Conservation (phyloP, 495 filamentous ascomycete genomes). For the Hypomontagnella submonticulosa region DNA sequence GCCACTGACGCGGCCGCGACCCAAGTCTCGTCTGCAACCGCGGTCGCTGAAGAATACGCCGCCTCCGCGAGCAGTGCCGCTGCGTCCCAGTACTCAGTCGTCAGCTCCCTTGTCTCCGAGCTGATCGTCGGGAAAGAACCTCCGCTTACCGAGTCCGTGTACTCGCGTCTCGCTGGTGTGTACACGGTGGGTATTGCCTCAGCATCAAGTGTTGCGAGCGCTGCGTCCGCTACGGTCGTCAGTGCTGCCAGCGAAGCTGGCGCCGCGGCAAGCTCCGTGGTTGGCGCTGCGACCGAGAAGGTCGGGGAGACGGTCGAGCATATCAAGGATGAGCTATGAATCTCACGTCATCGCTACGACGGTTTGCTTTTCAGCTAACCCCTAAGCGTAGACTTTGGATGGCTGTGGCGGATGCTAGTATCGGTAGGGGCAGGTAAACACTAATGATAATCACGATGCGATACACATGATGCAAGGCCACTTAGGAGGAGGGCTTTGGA, state of each 20-base stretch:
- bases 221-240: slow-evolving; percentile 49
- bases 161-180: slow-evolving; percentile 74
- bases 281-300: slow-evolving; percentile 58
- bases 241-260: slow-evolving; percentile 51
- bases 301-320: slow-evolving; percentile 58
- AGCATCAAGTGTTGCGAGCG: slow-evolving; percentile 51
- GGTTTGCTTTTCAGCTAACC: background rate
- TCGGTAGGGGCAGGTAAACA: slow-evolving; percentile 1
- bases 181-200: slow-evolving; percentile 54
- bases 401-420: background rate
- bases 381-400: background rate
- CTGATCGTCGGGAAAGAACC: slow-evolving; percentile 81
- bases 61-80: slow-evolving; percentile 64
- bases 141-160: slow-evolving; percentile 82
- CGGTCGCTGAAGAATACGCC: slow-evolving; percentile 65
- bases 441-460: slow-evolving; percentile 12
- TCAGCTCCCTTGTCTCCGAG: slow-evolving; percentile 79
- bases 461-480: slow-evolving; percentile 16
- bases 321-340: slow-evolving; percentile 70
- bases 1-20: slow-evolving; percentile 47
- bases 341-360: background rate
- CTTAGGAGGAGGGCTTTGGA: slow-evolving; percentile 1
- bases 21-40: slow-evolving; percentile 56
- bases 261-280: slow-evolving; percentile 46
- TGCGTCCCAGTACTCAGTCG: slow-evolving; percentile 70